A percentile compares a stretch with the other conserved stretches of the same genome.
Evolutionary conservation across 495 filamentous ascomycete species (phyloP).

Genomic region (Podospora pseudopauciseta): DNA sequence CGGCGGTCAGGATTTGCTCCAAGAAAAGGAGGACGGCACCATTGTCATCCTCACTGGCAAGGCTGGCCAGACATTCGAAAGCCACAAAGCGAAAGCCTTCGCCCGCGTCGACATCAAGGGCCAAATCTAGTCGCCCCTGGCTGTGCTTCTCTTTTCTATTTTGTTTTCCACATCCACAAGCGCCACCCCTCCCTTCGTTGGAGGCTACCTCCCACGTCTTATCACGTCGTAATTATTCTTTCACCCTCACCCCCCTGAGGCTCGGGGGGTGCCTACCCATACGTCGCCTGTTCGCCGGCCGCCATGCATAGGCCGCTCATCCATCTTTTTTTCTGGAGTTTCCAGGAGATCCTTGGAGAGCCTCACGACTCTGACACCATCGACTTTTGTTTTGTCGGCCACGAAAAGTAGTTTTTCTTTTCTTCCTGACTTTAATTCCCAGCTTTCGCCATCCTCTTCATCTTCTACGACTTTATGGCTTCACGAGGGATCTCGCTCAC

Average conservation of each 20-base stretch:
- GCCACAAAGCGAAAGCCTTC: conserved; percentile 66
- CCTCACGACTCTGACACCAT: background rate
- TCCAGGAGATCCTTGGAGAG: background rate
- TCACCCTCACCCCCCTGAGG: background rate
- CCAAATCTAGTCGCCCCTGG: conserved; percentile 59
- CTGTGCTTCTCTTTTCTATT: conserved; percentile 9
- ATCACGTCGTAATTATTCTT: background rate
- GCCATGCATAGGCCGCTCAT: background rate
- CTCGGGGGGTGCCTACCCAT: background rate
- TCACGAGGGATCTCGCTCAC: background rate
- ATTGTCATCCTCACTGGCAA: conserved; percentile 75
- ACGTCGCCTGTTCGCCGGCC: background rate
- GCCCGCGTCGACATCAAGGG: conserved; percentile 92
- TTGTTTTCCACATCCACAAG: background rate
- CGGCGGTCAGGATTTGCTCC: conserved; percentile 68
- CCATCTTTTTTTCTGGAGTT: background rate
- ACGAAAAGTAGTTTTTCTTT: background rate
- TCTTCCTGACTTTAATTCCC: background rate
- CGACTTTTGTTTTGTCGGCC: background rate
- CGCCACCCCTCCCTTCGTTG: background rate
- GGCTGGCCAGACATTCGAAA: conserved; percentile 69
- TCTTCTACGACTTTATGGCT: background rate
- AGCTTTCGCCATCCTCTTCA: background rate
- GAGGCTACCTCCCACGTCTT: background rate
- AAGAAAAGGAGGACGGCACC: conserved; percentile 66